phyloP scores from a whole-genome alignment of 495 filamentous ascomycete genomes.

The Umbilicaria muhlenbergii region DNA sequence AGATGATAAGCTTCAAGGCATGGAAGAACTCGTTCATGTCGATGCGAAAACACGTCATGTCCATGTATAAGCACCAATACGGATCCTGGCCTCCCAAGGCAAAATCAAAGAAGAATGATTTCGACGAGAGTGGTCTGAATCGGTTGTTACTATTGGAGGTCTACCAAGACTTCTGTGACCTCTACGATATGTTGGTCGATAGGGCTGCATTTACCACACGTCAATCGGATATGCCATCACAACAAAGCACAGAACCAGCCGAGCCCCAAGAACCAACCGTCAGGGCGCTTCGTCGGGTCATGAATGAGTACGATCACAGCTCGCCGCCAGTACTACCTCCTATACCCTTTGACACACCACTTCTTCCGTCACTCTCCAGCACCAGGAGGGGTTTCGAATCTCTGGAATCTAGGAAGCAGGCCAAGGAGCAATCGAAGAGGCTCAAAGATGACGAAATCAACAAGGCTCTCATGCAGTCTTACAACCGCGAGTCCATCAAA shows the following conservation, averaged over 20 bases:
- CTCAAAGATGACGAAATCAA: constrained; percentile 66
- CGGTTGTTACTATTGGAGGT: constrained; percentile 64
- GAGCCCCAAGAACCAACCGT: constrained; percentile 28
- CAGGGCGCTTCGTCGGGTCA: constrained; percentile 51
- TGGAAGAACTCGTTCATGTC: constrained; percentile 63
- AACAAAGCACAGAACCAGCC: constrained; percentile 25
- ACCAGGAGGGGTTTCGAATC: constrained; percentile 43
- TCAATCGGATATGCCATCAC: constrained; percentile 15
- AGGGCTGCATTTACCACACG: constrained; percentile 40
- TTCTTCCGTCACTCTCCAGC: constrained; percentile 50
- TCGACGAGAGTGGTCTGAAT: constrained; percentile 74
- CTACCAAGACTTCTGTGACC: constrained; percentile 68
- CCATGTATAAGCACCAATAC: constrained; percentile 67
- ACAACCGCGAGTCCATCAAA: constrained; percentile 54
- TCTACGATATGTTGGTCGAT: constrained; percentile 85
- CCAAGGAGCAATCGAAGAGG: constrained; percentile 46
- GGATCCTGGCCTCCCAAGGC: constrained; percentile 93
- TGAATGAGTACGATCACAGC: constrained; percentile 75
- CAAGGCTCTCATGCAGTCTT: constrained; percentile 54
- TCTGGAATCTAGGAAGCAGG: constrained; percentile 52
- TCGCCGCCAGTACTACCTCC: constrained; percentile 81
- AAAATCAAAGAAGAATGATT: constrained; percentile 78
- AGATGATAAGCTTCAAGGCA: constrained; percentile 60
- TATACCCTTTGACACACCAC: constrained; percentile 80
- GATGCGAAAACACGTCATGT: constrained; percentile 58